Conservation (phyloP, 306 rosid genomes). For the Alnus rubra region DNA sequence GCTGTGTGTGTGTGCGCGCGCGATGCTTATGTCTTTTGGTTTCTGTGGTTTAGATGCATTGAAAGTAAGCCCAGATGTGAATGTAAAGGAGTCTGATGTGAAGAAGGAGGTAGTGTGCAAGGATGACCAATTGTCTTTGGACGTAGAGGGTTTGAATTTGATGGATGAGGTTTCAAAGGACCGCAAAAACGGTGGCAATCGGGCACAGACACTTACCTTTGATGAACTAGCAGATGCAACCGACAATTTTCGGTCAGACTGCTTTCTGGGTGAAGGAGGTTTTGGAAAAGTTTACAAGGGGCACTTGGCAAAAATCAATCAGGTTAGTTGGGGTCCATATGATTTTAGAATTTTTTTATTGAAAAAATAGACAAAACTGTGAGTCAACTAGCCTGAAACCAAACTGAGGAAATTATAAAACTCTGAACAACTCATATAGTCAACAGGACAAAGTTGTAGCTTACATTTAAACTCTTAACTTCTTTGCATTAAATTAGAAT, state of each 20-base stretch:
- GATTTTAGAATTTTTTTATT: neutral
- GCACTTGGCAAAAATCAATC: conserved; percentile 44
- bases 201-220: conserved; percentile 54
- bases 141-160: conserved; percentile 63
- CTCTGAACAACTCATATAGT: neutral
- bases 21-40: conserved; percentile 7
- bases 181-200: conserved; percentile 34
- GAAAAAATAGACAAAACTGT: neutral
- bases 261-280: conserved; percentile 80
- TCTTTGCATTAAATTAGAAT: neutral
- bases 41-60: conserved; percentile 38
- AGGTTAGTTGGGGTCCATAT: conserved; percentile 49
- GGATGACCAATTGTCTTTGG: conserved; percentile 63
- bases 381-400: neutral
- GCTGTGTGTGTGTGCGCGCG: conserved; percentile 15
- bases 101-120: conserved; percentile 46
- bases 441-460: neutral
- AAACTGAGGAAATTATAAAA: neutral
- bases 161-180: conserved; percentile 46
- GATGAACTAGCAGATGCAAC: conserved; percentile 63
- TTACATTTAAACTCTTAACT: neutral
- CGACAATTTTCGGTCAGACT: conserved; percentile 49
- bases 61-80: conserved; percentile 43
- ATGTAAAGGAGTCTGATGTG: conserved; percentile 35
- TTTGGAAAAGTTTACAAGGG: conserved; percentile 85